Evolutionary conservation across 2,329 filamentous ascomycete species (phyloP).

Genomic region (Hypoxylon sp.): DNA sequence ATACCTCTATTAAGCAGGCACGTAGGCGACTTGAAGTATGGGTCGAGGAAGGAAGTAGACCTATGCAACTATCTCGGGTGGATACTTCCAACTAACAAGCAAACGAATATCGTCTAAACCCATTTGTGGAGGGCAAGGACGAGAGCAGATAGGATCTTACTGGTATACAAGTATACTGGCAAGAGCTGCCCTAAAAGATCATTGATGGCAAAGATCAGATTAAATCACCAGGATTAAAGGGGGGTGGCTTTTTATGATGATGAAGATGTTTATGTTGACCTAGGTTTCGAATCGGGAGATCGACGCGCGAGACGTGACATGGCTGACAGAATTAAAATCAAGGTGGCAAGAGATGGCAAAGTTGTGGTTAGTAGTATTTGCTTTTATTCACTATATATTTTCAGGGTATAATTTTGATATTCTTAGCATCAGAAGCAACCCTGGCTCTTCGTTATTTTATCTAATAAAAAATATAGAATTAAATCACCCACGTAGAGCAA

Average conservation of each 20-base stretch:
- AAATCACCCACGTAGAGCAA: background rate
- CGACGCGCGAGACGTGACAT: constrained; percentile 11
- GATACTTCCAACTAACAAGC: constrained; percentile 7
- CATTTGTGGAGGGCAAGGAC: background rate
- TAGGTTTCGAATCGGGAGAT: background rate
- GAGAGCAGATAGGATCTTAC: background rate
- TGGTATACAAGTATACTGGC: background rate
- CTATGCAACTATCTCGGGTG: constrained; percentile 3
- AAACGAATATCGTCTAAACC: constrained; percentile 1
- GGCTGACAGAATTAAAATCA: constrained; percentile 1
- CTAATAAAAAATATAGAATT: too few species aligned
- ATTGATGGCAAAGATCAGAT: background rate
- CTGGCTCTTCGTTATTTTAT: too few species aligned
- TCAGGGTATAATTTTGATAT: background rate
- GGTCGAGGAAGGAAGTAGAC: constrained; percentile 4
- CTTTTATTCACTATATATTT: constrained; percentile 7
- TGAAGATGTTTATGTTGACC: constrained; percentile 1
- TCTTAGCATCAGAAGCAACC: constrained; percentile 2
- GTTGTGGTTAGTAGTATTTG: constrained; percentile 3
- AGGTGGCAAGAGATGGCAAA: constrained; percentile 9
- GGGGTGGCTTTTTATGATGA: too few species aligned
- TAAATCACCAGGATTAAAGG: too few species aligned
- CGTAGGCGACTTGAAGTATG: too few species aligned
- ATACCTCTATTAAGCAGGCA: constrained; percentile 5
- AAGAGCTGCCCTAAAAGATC: background rate